Conservation (phyloP, 2,329 filamentous ascomycete genomes). For the Sporothrix mexicana region DNA sequence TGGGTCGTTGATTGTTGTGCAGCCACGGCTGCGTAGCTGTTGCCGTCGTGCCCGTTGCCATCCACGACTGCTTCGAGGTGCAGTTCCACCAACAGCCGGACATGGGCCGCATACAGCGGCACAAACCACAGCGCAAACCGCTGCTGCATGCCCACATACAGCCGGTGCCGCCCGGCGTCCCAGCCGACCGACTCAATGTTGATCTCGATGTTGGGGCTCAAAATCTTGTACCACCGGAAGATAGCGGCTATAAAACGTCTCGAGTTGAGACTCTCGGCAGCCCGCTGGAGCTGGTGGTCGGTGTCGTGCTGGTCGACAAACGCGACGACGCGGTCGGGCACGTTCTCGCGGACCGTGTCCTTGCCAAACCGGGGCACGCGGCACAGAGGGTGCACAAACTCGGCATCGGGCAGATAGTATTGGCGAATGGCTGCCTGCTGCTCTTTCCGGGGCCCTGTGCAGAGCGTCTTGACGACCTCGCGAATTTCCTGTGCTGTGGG, state of each 20-base stretch:
- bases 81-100: constrained; percentile 71
- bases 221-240: constrained; percentile 83
- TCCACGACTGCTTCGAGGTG: constrained; percentile 53
- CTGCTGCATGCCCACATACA: constrained; percentile 77
- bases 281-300: not conserved
- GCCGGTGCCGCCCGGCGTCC: constrained; percentile 66
- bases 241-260: constrained; percentile 70
- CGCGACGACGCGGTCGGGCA: not conserved
- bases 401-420: constrained; percentile 35
- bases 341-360: not conserved
- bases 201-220: constrained; percentile 75
- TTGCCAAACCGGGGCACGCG: constrained; percentile 58
- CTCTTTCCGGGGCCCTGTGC: constrained; percentile 30
- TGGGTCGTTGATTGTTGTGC: not conserved
- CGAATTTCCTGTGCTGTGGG: constrained; percentile 33
- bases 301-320: constrained; percentile 2
- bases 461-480: constrained; percentile 32
- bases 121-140: constrained; percentile 78
- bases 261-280: constrained; percentile 56
- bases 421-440: constrained; percentile 33
- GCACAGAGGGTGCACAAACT: constrained; percentile 37
- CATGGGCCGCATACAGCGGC: constrained; percentile 73
- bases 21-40: constrained; percentile 32
- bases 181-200: constrained; percentile 71
- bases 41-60: constrained; percentile 28